Conservation (phyloP, 2,329 filamentous ascomycete species). For the Phoma herbarum region DNA sequence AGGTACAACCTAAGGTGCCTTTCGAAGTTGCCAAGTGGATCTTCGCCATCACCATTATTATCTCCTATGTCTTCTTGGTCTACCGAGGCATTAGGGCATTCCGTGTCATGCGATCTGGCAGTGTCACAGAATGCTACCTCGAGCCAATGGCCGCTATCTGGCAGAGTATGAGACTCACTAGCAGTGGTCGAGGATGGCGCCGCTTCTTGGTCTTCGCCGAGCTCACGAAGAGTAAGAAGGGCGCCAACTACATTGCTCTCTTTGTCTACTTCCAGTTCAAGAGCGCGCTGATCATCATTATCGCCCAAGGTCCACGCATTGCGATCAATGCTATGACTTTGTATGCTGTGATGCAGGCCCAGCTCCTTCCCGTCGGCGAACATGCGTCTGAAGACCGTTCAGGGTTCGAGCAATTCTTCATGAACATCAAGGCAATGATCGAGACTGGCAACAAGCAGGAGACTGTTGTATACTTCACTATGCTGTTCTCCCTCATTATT, state of each 20-base stretch:
- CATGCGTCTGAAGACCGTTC: conserved; percentile 67
- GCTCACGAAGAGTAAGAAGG: conserved; percentile 89
- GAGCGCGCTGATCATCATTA: conserved; percentile 82
- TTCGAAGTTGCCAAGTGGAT: conserved; percentile 90
- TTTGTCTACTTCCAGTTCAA: conserved; percentile 89
- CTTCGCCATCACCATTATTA: conserved; percentile 89
- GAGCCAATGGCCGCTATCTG: conserved; percentile 85
- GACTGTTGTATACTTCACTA: conserved; percentile 83
- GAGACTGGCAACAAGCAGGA: conserved; percentile 75
- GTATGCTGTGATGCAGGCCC: conserved; percentile 80
- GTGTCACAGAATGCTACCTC: conserved; percentile 90
- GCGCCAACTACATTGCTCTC: conserved; percentile 86
- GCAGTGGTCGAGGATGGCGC: conserved; percentile 77
- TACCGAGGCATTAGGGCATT: conserved; percentile 83
- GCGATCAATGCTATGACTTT: conserved; percentile 90
- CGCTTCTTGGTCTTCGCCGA: conserved; percentile 93
- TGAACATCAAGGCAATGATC: conserved; percentile 79
- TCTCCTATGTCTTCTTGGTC: conserved; percentile 82
- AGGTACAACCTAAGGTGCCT: conserved; percentile 79
- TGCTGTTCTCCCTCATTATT: conserved; percentile 90
- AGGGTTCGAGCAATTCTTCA: conserved; percentile 78
- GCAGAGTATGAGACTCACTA: conserved; percentile 79
- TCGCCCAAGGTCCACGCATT: conserved; percentile 92
- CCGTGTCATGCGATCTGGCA: conserved; percentile 82
- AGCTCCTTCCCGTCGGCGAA: conserved; percentile 70